Evolutionary conservation across 2,329 filamentous ascomycete species (phyloP), one percentile per base, ranked within the genome.

Genomic region (Blastomyces parvus): DNA sequence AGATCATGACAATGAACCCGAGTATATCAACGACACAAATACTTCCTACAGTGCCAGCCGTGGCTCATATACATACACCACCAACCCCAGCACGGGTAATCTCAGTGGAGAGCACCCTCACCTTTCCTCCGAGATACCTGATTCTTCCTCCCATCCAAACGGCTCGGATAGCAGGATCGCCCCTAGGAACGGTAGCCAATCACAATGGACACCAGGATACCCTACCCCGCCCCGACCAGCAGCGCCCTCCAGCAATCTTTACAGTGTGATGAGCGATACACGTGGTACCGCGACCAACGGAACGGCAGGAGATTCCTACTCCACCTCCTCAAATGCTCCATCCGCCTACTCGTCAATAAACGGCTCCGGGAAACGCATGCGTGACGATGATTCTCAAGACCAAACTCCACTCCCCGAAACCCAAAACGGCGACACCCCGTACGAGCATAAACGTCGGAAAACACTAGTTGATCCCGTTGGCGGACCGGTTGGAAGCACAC

Each of bases 261-360:
- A 96, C 81, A 95, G 87, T 75, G 88, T 95, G 66, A 91, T 96
- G 79, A 92, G 88, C 74, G 91, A 90, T 72, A 88, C 90, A 64
- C 84, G 90, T 33, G 84, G 80, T 58, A 78, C 81, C 38, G 76
- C 85, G 13, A 79, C 83, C 22, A 90, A 90, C 68, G 88, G 88
- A 38, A 76, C 84, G 14, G 78, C 82, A 25, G 83, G 83, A 59
- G 90, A 95, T 68, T 84, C 87, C 7, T 95, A 95, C 73, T 83
- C 84, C 42, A 82, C 86, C 19, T 82, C 88, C 30, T 78, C 83
- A 5, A 87, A 89, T 69, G 90, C 92, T 67, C 80, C 72, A 3
- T 64, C 74, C 0, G 69, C 69, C 8, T 77, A 77, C 60, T 69
- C 85, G 19, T 77, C 83, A 63, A 80, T 89, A 77, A 93, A 91